Evolutionary conservation across 208 protist species (phyloP).

Genomic region (Trypanosoma scelopori): DNA sequence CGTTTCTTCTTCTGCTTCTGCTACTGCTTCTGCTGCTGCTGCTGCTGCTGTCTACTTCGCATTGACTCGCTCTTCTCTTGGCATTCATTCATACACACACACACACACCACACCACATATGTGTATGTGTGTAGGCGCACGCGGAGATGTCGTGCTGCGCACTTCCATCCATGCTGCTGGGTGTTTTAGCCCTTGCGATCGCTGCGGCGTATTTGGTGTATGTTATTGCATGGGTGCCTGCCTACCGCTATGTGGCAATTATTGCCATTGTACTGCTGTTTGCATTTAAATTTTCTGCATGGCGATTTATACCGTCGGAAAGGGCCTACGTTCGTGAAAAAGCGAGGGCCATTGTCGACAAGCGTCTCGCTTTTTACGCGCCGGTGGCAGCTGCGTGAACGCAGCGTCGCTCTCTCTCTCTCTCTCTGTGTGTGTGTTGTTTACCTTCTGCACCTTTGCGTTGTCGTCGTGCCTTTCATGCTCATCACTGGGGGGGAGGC

Average conservation of each 20-base stretch:
- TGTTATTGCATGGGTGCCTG: constrained; percentile 33
- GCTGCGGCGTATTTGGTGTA: constrained; percentile 33
- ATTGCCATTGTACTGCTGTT: constrained; percentile 34
- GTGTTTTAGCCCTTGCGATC: constrained; percentile 9
- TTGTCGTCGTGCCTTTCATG: constrained; percentile 4
- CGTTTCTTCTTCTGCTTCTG: too few relatives aligned
- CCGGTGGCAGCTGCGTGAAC: neutral
- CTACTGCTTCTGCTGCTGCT: too few relatives aligned
- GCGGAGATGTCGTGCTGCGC: constrained; percentile 9
- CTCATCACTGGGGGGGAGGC: neutral
- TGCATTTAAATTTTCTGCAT: constrained; percentile 24
- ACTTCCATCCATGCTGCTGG: constrained; percentile 19
- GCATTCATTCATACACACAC: too few relatives aligned
- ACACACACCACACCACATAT: too few relatives aligned
- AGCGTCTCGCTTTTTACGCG: constrained; percentile 13
- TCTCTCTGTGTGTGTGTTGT: too few relatives aligned
- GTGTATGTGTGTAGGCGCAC: too few relatives aligned
- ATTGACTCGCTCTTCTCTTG: too few relatives aligned
- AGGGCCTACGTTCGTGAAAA: constrained; percentile 16
- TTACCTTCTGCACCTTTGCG: constrained; percentile 12
- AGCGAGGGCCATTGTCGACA: constrained; percentile 15
- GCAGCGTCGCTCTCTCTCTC: neutral
- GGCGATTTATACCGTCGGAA: constrained; percentile 42
- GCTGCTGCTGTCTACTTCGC: too few relatives aligned
- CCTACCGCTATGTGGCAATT: constrained; percentile 42